These are phyloP conservation scores for Penicillium sp. DNA, from an alignment of 2,329 filamentous ascomycete species.

Conservation along the genomic window DNA sequence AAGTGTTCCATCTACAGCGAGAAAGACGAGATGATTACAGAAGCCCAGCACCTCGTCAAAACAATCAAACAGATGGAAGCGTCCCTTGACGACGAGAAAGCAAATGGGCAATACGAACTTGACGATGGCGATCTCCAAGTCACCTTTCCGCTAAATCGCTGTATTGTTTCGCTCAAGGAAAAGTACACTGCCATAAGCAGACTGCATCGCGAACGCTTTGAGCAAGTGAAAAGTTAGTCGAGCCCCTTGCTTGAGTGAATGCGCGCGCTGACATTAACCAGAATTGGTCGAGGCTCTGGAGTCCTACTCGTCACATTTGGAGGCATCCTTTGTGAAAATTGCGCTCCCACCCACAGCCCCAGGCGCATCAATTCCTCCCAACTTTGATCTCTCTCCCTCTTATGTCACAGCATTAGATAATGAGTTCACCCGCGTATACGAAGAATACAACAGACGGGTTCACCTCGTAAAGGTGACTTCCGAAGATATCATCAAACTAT, in stretches of 20 bases:
- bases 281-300: slow-evolving; percentile 90
- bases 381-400: slow-evolving; percentile 84
- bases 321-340: slow-evolving; percentile 80
- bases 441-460: slow-evolving; percentile 87
- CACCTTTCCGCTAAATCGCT: slow-evolving; percentile 77
- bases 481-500: slow-evolving; percentile 87
- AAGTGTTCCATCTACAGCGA: slow-evolving; percentile 49
- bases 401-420: slow-evolving; percentile 83
- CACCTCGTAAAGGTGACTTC: slow-evolving; percentile 68
- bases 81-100: slow-evolving; percentile 73
- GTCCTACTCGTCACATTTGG: slow-evolving; percentile 94
- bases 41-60: slow-evolving; percentile 79
- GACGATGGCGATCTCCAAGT: slow-evolving; percentile 68
- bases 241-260: background rate
- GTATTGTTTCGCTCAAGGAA: slow-evolving; percentile 76
- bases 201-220: slow-evolving; percentile 84
- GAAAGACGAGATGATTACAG: slow-evolving; percentile 85
- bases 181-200: slow-evolving; percentile 77
- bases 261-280: slow-evolving; percentile 38
- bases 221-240: slow-evolving; percentile 84
- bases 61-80: slow-evolving; percentile 90
- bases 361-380: slow-evolving; percentile 71
- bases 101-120: slow-evolving; percentile 60
- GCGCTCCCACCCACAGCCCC: slow-evolving; percentile 77
- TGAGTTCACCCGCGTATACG: slow-evolving; percentile 92